Evolutionary conservation across 768 basidiomycete genomes (phyloP), one percentile per base, ranked within the genome.

Genomic region (Termitomyces sp.): DNA sequence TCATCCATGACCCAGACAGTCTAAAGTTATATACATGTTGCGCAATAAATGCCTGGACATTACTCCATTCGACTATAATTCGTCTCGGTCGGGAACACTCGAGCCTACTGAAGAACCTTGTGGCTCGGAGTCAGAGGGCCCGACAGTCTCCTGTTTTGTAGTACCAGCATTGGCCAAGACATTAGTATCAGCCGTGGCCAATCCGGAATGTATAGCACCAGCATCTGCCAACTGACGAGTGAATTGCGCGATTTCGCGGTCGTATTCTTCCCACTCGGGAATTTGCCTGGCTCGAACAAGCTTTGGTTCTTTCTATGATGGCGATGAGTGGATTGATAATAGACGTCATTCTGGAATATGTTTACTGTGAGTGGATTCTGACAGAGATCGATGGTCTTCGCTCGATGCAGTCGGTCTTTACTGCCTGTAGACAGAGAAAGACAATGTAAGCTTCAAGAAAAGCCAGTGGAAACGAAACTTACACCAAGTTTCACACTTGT

Each of bases 401-500:
- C 88, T 78, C 84, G 80, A 64, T 91, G 73, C 0, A 94, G 71
- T 41, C 91, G 78, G 63, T 93, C 89, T 68, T 91, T 91, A 77
- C 87, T 91, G 65, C 87, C 87, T 89, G 61, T 57, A 56, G 23
- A 38, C 5, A 38, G 15, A 15, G 44, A 15, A 5, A 46, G 1
- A 30, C 55, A 21, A 3, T 33, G 53, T 55, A 1, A 54, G 37
- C 15, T 45, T 35, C 58, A 35, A 12, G 8, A 28, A 17, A 38
- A 54, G 19, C 19, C 17, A 35, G 14, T n/a, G 21, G 23, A 5
- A 21, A 40, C 19, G 40, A 55, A 4, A 76, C 85, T 58, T 82
- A 84, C 97, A 99, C 97, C 97, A 98, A 0, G 96, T 98, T 77
- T 98, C 96, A 68, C 96, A 98, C 91, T 93, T 50, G 54, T 62